These are phyloP conservation scores for Chalciporus sphaerocephalus DNA, from an alignment of 768 basidiomycete genomes.

Conservation along the genomic window DNA sequence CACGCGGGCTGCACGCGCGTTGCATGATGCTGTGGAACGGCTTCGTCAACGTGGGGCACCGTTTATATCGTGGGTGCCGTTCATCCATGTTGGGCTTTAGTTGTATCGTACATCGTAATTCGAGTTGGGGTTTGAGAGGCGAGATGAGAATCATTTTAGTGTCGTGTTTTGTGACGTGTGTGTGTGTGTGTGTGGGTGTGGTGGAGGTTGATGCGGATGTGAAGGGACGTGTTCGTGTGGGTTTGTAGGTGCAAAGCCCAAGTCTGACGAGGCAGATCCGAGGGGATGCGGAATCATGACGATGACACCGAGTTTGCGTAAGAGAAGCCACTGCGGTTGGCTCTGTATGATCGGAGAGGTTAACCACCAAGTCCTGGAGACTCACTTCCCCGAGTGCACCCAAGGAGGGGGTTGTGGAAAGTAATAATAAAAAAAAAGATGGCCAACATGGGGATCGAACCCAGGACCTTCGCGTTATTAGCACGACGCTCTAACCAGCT, in stretches of 20 bases:
- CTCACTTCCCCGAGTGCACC: no score
- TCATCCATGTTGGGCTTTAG: conserved; percentile 6
- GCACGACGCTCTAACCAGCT: conserved; percentile 34
- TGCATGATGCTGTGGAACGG: conserved; percentile 1
- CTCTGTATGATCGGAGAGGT: no score
- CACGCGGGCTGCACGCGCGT: neutral
- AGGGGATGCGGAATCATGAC: no score
- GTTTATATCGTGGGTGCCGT: conserved; percentile 1
- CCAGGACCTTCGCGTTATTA: conserved; percentile 28
- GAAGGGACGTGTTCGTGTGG: neutral
- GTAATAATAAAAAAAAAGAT: conserved; percentile 6
- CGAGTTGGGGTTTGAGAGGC: no score
- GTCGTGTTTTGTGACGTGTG: neutral
- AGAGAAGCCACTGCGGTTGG: no score
- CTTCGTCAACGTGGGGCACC: neutral
- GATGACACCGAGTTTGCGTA: no score
- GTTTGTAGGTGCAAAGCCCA: neutral
- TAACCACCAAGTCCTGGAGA: no score
- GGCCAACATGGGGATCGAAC: conserved; percentile 22
- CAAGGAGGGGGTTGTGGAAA: no score
- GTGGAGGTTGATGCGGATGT: no score
- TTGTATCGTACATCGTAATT: neutral
- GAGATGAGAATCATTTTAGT: no score
- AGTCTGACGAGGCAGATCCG: no score
- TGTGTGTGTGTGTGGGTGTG: no score